These are phyloP conservation scores for Backusella liffmaniae DNA, from an alignment of 192 early-diverging fungal genomes.

Conservation along the genomic window DNA sequence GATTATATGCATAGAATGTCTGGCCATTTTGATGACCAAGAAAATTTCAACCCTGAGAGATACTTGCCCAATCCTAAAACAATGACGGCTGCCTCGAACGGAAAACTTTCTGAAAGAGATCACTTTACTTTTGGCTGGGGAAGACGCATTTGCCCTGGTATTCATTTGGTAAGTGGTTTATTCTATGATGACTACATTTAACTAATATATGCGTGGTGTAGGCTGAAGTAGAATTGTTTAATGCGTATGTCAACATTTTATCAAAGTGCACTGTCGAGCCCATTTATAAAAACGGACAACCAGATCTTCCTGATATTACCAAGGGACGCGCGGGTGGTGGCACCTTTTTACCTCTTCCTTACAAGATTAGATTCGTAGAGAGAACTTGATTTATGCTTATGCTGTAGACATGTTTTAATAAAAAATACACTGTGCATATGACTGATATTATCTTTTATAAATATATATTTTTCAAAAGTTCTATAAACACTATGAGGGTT, in stretches of 20 bases:
- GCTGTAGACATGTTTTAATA: neutral
- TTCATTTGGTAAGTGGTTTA: neutral
- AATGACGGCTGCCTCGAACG: conserved; percentile 17
- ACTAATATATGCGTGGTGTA: neutral
- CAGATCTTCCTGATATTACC: neutral
- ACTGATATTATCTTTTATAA: neutral
- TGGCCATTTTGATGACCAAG: conserved; percentile 37
- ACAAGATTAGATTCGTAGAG: neutral
- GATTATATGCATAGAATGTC: conserved; percentile 42
- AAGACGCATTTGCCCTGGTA: neutral
- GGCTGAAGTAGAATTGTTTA: conserved; percentile 14
- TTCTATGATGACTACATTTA: neutral
- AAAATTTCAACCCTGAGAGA: conserved; percentile 50
- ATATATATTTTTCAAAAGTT: neutral
- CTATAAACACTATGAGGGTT: neutral
- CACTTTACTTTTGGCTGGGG: conserved; percentile 21
- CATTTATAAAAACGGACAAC: neutral
- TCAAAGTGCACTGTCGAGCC: neutral
- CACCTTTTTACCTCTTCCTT: neutral
- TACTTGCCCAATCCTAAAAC: neutral
- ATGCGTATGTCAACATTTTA: neutral
- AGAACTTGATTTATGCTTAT: neutral
- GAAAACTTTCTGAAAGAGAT: conserved; percentile 10
- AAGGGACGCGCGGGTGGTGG: neutral
- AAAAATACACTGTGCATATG: neutral